Conservation (phyloP, 1,284 basidiomycete species). For the Spongispora temasekensis region DNA sequence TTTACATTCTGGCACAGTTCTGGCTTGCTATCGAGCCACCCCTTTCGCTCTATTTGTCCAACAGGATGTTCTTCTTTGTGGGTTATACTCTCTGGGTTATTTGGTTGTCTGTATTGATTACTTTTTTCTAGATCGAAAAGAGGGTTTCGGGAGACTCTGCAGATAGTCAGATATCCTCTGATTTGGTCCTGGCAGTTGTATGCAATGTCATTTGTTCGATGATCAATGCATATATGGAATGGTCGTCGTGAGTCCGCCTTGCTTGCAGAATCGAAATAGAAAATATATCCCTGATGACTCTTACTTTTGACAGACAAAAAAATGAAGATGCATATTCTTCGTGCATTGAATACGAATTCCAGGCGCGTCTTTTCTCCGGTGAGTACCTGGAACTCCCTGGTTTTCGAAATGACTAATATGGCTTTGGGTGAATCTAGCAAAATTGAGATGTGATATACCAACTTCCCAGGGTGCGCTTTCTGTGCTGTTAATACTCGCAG, state of each 20-base stretch:
- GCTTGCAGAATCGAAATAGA: not conserved
- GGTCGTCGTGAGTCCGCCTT: slow-evolving; percentile 16
- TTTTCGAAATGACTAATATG: no score
- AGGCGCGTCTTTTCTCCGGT: slow-evolving; percentile 26
- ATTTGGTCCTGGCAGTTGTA: slow-evolving; percentile 14
- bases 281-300: not conserved
- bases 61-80: slow-evolving; percentile 21
- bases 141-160: slow-evolving; percentile 6
- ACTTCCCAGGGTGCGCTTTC: slow-evolving; percentile 23
- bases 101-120: not conserved
- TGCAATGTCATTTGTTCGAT: slow-evolving; percentile 16
- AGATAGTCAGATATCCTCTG: not conserved
- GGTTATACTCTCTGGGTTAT: not conserved
- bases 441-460: slow-evolving; percentile 19
- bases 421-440: slow-evolving; percentile 8
- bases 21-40: slow-evolving; percentile 24
- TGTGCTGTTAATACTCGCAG: not conserved
- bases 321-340: slow-evolving; percentile 10
- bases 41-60: slow-evolving; percentile 26
- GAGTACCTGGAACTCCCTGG: not conserved
- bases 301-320: slow-evolving; percentile 4
- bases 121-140: slow-evolving; percentile 22
- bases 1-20: slow-evolving; percentile 13
- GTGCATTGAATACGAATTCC: slow-evolving; percentile 23
- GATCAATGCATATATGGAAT: slow-evolving; percentile 16